Evolutionary conservation across 306 rosid species (phyloP).

Genomic region (Vigna radiata): DNA sequence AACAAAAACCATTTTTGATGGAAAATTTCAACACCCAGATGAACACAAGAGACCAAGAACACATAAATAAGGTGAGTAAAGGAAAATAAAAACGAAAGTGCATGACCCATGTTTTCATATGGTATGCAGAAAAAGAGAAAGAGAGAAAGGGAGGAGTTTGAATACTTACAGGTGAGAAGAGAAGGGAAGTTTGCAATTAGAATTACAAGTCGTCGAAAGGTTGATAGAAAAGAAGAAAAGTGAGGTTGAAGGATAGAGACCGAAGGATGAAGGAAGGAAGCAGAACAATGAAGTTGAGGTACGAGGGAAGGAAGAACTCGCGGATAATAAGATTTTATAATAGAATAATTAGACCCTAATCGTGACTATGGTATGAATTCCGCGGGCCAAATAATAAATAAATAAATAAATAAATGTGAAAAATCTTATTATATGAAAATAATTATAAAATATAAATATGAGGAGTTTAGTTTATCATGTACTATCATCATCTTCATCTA

Average conservation of each 20-base stretch:
- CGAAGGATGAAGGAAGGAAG: neutral
- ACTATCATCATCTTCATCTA: too few relatives aligned
- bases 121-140: neutral
- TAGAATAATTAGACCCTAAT: neutral
- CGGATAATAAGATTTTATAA: neutral
- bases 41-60: slow-evolving; percentile 7
- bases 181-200: neutral
- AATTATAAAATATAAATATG: too few relatives aligned
- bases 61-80: slow-evolving; percentile 14
- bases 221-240: neutral
- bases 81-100: slow-evolving; percentile 19
- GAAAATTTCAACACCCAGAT: slow-evolving; percentile 38
- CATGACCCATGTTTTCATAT: neutral
- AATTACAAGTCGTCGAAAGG: neutral
- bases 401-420: neutral
- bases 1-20: neutral
- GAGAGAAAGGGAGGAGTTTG: slow-evolving; percentile 19
- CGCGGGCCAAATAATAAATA: neutral
- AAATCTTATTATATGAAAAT: too few relatives aligned
- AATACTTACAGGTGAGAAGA: slow-evolving; percentile 42
- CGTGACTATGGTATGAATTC: neutral
- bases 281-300: neutral
- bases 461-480: too few relatives aligned
- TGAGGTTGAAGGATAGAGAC: neutral
- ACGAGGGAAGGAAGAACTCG: neutral